Conservation (phyloP, 441 rosid species). For the Adansonia grandidieri region DNA sequence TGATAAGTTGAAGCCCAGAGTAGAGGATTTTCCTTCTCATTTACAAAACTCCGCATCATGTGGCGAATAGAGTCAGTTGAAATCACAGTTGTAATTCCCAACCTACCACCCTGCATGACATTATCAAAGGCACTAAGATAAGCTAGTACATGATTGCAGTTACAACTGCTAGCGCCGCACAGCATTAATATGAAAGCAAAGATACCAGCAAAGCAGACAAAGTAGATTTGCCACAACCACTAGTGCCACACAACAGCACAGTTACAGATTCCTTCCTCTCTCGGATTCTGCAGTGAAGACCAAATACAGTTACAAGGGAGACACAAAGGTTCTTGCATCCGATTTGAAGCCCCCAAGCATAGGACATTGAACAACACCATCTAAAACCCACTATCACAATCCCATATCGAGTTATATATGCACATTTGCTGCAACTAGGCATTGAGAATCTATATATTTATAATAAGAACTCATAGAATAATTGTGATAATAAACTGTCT, state of each 20-base stretch:
- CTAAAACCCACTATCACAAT: background rate
- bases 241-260: conserved; percentile 92
- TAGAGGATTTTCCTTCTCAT: conserved; percentile 84
- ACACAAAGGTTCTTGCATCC: conserved; percentile 1
- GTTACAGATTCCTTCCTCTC: conserved; percentile 97
- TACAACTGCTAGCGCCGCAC: background rate
- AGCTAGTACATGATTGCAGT: background rate
- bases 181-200: conserved; percentile 26
- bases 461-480: background rate
- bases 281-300: conserved; percentile 65
- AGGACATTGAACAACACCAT: conserved; percentile 8
- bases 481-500: background rate
- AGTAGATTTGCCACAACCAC: conserved; percentile 99
- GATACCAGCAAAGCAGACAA: conserved; percentile 95
- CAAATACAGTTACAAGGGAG: conserved; percentile 20
- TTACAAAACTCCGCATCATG: conserved; percentile 97
- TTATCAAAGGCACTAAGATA: background rate
- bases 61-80: conserved; percentile 93
- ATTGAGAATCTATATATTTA: background rate
- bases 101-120: conserved; percentile 74
- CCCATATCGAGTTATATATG: background rate
- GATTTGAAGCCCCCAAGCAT: background rate
- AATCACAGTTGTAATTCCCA: conserved; percentile 92
- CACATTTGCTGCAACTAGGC: background rate
- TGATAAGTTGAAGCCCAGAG: conserved; percentile 98